Percentiles rank a stretch among this genome's conserved stretches.
Evolutionary conservation across 257 asterid genomes (phyloP).

Genomic region (Fraxinus pennsylvanica): DNA sequence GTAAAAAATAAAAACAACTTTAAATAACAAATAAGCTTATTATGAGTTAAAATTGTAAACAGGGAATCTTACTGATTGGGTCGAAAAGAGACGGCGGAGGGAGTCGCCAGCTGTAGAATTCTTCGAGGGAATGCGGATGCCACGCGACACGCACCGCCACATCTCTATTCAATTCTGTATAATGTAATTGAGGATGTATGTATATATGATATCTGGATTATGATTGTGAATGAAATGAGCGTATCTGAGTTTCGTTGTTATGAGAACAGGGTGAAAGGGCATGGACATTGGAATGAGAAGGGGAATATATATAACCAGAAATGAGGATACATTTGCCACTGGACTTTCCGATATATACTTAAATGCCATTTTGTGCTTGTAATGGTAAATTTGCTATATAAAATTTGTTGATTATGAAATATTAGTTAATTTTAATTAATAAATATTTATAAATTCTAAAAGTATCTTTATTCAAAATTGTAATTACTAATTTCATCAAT

Average conservation of each 20-base stretch:
- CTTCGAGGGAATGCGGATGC: conserved; percentile 60
- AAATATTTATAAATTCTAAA: too few species aligned
- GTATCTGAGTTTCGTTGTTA: neutral
- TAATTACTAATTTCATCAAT: too few species aligned
- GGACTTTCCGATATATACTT: too few species aligned
- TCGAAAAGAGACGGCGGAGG: conserved; percentile 63
- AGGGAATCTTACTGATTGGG: conserved; percentile 48
- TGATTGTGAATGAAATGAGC: neutral
- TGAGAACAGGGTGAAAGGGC: neutral
- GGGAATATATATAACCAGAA: too few species aligned
- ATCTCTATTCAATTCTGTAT: conserved; percentile 32
- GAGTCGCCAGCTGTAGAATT: conserved; percentile 59
- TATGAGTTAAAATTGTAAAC: neutral
- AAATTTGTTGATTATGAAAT: too few species aligned
- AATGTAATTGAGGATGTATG: neutral
- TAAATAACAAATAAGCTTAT: neutral
- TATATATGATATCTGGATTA: neutral
- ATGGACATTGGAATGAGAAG: neutral
- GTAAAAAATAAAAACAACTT: neutral
- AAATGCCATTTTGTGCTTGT: too few species aligned
- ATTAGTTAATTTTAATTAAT: too few species aligned
- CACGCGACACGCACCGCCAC: conserved; percentile 98
- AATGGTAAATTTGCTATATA: too few species aligned
- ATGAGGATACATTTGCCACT: too few species aligned
- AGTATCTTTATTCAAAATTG: too few species aligned